Evolutionary conservation across 2,329 filamentous ascomycete species (phyloP).

Genomic region (Colletotrichum tabaci): DNA sequence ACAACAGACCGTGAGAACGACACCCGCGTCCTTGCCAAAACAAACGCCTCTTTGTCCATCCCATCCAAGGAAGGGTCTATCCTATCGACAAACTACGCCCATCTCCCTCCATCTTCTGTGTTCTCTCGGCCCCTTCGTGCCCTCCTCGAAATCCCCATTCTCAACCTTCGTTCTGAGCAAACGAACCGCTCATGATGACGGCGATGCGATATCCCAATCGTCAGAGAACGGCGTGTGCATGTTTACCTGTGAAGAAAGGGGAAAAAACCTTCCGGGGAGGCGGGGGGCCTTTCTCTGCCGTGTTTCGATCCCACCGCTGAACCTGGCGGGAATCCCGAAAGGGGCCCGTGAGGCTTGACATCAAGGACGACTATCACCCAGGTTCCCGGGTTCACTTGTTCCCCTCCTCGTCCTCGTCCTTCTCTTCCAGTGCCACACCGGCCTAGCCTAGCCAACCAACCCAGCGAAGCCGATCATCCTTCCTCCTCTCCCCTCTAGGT

Average conservation of each 20-base stretch:
- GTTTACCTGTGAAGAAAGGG: too few relatives aligned
- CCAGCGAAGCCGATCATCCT: too few relatives aligned
- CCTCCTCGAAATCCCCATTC: too few relatives aligned
- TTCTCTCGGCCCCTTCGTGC: background rate
- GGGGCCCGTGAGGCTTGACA: slow-evolving; percentile 28
- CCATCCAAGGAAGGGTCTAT: background rate
- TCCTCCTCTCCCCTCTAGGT: too few relatives aligned
- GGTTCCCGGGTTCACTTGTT: slow-evolving; percentile 21
- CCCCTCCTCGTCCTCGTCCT: background rate
- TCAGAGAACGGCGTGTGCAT: background rate
- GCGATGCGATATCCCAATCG: background rate
- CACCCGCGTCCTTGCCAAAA: background rate
- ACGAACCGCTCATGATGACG: background rate
- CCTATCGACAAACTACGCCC: background rate
- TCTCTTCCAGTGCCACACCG: too few relatives aligned
- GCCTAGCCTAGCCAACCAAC: too few relatives aligned
- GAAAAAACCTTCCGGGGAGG: too few relatives aligned
- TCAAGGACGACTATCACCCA: slow-evolving; percentile 22
- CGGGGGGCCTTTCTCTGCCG: background rate
- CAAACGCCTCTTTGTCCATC: background rate
- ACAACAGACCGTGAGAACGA: background rate
- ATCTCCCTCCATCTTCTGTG: background rate
- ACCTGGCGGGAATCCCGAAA: background rate
- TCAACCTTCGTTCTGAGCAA: background rate
- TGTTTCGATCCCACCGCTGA: background rate